Base-by-base conservation (phyloP, 495 filamentous ascomycete genomes). In the Daldinia caldariorum region DNA sequence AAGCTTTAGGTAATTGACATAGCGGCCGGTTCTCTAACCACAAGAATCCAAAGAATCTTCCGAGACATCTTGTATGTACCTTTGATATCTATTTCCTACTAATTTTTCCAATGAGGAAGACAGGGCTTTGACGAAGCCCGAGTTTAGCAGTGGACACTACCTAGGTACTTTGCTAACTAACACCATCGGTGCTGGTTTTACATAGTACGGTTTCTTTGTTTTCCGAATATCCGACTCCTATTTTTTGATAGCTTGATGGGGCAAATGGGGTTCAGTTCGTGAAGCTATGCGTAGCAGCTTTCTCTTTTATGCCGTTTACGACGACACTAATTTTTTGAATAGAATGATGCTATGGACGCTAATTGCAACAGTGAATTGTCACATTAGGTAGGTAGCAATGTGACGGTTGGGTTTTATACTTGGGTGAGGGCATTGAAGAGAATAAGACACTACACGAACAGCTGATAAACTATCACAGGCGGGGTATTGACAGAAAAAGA, bases 401-500 rank as follows among this genome's bases (percentile, higher is more conserved):
- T 43, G 53, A 20, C 14, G 9, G 16, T 9, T 1, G 22, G 31
- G 0, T 6, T 34, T 22, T 6, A n/a, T 38, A 55, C 39, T 8
- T 12, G 7, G 16, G 4, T 7, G 9, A 32, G 16, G 13, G 32
- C 6, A 50, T 51, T 1, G 6, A 22, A n/a, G 34, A 22, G 16
- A 35, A 18, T n/a, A 34, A 10, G 18, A 18, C 4, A 6, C 12
- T 56, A 56, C 16, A 45, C 7, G 2, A 37, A 13, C 31, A 51
- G 58, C 34, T 32, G 43, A 63, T 63, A 38, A 43, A 26, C 57
- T 37, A 38, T 60, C 16, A 37, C 14, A 39, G 58, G 35, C 34
- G 55, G 53, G 51, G 22, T 20, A 57, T 41, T 61, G 39, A 41
- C 20, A 70, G 45, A 37, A 63, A 64, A 50, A 59, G 39, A 72